A percentile compares a stretch with the other conserved stretches of the same genome.
phyloP scores from a whole-genome alignment of 1,284 basidiomycete genomes.

The Gomphus bonarii region DNA sequence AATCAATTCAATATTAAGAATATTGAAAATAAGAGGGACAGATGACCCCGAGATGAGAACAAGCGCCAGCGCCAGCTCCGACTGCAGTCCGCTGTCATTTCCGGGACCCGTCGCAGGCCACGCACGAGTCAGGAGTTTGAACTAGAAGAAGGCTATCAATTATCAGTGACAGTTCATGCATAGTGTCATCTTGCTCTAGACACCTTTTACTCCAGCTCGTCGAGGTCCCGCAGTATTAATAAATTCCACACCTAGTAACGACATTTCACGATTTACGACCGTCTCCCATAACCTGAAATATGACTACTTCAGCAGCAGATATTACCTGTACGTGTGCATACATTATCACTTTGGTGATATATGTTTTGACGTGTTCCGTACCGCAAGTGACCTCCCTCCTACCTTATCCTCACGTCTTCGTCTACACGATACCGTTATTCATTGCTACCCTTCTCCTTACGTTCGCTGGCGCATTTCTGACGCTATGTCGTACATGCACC shows the following conservation, averaged over 20 bases:
- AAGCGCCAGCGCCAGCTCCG: no score
- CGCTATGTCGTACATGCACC: conserved; percentile 51
- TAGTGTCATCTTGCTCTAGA: not conserved
- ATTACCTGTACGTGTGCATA: conserved; percentile 7
- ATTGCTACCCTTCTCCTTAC: conserved; percentile 40
- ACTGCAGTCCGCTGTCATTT: not conserved
- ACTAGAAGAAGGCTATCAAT: not conserved
- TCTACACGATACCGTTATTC: conserved; percentile 46
- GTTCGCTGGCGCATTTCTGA: conserved; percentile 57
- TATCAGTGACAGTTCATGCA: not conserved
- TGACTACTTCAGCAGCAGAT: not conserved
- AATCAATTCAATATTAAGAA: no score
- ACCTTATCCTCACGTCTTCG: conserved; percentile 33
- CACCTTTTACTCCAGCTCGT: not conserved
- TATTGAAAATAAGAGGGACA: no score
- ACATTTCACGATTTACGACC: not conserved
- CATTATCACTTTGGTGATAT: not conserved
- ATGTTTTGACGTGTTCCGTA: not conserved
- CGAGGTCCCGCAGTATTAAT: not conserved
- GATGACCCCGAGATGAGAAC: no score
- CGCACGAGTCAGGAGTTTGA: not conserved
- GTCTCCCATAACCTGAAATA: not conserved
- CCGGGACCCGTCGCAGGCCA: no score
- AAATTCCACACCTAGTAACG: not conserved
- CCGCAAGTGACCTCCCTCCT: conserved; percentile 13